phyloP scores from a whole-genome alignment of 495 filamentous ascomycete genomes.

The Daldinia loculata region DNA sequence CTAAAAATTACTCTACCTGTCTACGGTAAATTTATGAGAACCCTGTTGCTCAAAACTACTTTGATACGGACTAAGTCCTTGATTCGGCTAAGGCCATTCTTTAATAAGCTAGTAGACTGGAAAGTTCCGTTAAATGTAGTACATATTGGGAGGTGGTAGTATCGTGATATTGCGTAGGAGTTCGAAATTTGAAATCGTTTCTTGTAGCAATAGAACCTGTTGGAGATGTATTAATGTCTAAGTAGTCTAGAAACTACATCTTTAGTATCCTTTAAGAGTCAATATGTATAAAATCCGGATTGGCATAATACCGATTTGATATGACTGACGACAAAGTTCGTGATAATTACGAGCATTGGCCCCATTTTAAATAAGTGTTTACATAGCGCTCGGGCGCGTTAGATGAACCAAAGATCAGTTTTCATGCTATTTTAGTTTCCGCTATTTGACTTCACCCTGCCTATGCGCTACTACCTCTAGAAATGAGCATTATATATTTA shows the following conservation, averaged over 20 bases:
- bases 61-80: slow-evolving; percentile 22
- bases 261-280: background rate
- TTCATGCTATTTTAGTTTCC: slow-evolving; percentile 14
- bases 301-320: background rate
- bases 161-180: background rate
- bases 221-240: too few species aligned
- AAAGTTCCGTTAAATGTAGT: background rate
- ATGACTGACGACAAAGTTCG: background rate
- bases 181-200: too few species aligned
- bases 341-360: background rate
- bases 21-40: slow-evolving; percentile 20
- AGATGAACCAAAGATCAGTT: slow-evolving; percentile 35
- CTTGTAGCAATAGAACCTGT: too few species aligned
- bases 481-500: background rate
- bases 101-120: slow-evolving; percentile 6
- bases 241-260: too few species aligned
- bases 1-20: background rate
- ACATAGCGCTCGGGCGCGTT: slow-evolving; percentile 11
- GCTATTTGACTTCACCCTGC: background rate
- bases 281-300: background rate
- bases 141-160: background rate
- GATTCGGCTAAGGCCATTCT: slow-evolving; percentile 13
- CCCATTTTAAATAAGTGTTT: background rate
- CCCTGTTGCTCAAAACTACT: slow-evolving; percentile 17
- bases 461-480: background rate